These are phyloP conservation scores for Pseudogymnoascus sp. DNA, from an alignment of 2,329 filamentous ascomycete genomes.

Conservation along the genomic window DNA sequence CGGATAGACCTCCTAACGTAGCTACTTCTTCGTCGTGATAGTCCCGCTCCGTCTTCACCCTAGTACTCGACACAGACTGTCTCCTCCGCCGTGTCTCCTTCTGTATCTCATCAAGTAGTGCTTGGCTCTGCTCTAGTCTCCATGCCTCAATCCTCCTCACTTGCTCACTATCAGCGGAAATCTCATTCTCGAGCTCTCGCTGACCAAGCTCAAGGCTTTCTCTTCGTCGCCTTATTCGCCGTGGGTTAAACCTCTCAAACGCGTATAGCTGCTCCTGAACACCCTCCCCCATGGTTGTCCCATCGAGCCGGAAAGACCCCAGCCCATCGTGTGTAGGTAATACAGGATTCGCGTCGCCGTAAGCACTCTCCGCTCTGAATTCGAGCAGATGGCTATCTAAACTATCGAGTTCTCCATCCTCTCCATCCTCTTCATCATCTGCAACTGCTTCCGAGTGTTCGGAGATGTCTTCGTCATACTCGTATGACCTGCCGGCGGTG, in stretches of 20 bases:
- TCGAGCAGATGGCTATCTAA: constrained; percentile 86
- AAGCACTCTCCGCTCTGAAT: constrained; percentile 56
- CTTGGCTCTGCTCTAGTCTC: constrained; percentile 82
- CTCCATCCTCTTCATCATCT: constrained; percentile 55
- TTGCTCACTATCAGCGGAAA: constrained; percentile 61
- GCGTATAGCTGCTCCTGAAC: constrained; percentile 82
- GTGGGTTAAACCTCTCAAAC: constrained; percentile 78
- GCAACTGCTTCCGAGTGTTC: constrained; percentile 52
- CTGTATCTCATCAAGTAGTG: constrained; percentile 81
- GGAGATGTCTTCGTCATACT: constrained; percentile 37
- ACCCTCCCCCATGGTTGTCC: constrained; percentile 43
- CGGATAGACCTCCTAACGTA: constrained; percentile 23
- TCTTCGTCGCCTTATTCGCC: constrained; percentile 47
- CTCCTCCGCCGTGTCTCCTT: constrained; percentile 69
- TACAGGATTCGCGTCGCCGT: constrained; percentile 43
- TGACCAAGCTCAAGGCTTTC: constrained; percentile 47
- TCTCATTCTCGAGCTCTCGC: constrained; percentile 45
- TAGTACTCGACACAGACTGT: constrained; percentile 48
- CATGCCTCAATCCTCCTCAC: constrained; percentile 82
- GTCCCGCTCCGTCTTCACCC: constrained; percentile 27
- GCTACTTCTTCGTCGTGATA: constrained; percentile 26
- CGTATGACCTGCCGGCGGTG: constrained; percentile 55
- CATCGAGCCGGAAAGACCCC: constrained; percentile 68
- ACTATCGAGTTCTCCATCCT: constrained; percentile 80
- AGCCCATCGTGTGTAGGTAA: constrained; percentile 90